A percentile compares a stretch with the other conserved stretches of the same genome.
Conservation (phyloP, 495 filamentous ascomycete species). For the Hypoxylon trugodes region DNA sequence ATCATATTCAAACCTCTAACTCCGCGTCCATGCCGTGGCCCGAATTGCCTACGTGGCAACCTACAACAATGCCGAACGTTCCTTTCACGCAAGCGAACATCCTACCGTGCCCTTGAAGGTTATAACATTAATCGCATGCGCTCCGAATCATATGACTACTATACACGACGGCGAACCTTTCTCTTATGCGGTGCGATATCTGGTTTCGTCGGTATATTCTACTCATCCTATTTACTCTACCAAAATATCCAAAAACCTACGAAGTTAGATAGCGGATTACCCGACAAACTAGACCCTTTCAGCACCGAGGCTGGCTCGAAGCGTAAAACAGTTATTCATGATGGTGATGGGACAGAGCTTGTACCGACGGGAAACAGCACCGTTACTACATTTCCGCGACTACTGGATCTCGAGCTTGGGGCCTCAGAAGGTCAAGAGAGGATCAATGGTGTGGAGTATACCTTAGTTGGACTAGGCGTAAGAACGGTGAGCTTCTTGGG, state of each 20-base stretch:
- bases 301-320: conserved; percentile 51
- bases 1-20: conserved; percentile 11
- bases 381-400: conserved; percentile 81
- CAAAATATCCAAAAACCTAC: conserved; percentile 45
- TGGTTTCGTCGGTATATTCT: conserved; percentile 59
- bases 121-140: conserved; percentile 57
- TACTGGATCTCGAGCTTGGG: conserved; percentile 66
- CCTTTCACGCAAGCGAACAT: conserved; percentile 36
- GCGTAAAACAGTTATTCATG: conserved; percentile 64
- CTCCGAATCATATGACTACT: conserved; percentile 50
- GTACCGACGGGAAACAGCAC: conserved; percentile 84
- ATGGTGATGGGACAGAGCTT: conserved; percentile 67
- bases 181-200: conserved; percentile 56
- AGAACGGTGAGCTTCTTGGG: conserved; percentile 87
- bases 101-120: conserved; percentile 49
- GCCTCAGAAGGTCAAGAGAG: conserved; percentile 43
- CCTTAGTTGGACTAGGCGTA: conserved; percentile 84
- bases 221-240: conserved; percentile 53
- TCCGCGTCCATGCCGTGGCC: conserved; percentile 1
- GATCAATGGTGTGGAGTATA: conserved; percentile 70
- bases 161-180: conserved; percentile 56
- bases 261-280: conserved; percentile 56
- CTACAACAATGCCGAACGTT: conserved; percentile 48
- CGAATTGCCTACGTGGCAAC: conserved; percentile 5
- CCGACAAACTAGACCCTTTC: conserved; percentile 52